A percentile compares a stretch with the other conserved stretches of the same genome.
Evolutionary conservation across 225 moss, liverwort and hornwort species (phyloP).

Genomic region (Lunularia cruciata): DNA sequence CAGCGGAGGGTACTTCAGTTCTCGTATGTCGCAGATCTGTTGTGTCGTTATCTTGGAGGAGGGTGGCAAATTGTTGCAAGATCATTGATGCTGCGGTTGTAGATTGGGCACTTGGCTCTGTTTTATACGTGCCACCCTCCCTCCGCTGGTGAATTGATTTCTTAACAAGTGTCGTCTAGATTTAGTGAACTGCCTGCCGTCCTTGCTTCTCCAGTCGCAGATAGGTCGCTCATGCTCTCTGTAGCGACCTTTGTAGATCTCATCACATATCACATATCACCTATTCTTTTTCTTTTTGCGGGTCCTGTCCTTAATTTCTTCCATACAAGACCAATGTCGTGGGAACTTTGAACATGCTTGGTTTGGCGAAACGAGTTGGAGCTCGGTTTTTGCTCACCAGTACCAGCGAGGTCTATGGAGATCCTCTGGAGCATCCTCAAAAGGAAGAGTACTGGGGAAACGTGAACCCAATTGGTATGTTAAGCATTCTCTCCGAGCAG

Average conservation of each 20-base stretch:
- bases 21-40: neutral
- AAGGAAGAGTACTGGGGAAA: constrained; percentile 54
- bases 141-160: no score
- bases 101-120: neutral
- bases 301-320: constrained; percentile 32
- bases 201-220: no score
- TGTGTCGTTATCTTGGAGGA: neutral
- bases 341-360: constrained; percentile 51
- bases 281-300: neutral
- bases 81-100: neutral
- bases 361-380: constrained; percentile 49
- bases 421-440: constrained; percentile 47
- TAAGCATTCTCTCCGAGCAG: no score
- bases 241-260: neutral
- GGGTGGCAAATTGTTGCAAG: neutral
- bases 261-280: neutral
- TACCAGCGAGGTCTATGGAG: constrained; percentile 53
- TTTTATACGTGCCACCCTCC: no score
- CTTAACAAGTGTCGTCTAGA: no score
- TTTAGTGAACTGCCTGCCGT: no score
- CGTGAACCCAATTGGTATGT: constrained; percentile 47
- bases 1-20: neutral
- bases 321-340: constrained; percentile 53
- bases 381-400: constrained; percentile 52
- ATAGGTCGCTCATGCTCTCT: neutral